Conservation (phyloP, 257 asterid genomes). For the Agastache rugosa region DNA sequence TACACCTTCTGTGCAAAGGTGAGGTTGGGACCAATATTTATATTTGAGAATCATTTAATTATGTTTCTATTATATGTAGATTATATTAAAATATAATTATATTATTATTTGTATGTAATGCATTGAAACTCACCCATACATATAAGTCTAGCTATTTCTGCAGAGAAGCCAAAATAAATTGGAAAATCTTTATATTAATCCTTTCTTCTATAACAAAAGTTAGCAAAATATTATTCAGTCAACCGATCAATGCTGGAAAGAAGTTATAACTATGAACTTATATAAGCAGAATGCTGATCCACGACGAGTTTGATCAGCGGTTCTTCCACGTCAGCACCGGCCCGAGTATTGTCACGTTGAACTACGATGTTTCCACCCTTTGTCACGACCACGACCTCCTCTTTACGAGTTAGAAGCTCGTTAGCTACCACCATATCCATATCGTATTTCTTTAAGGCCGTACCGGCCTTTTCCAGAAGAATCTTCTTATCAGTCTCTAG, state of each 20-base stretch:
- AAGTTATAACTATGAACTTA: conserved; percentile 38
- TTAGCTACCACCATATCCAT: conserved; percentile 97
- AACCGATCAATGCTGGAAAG: background rate
- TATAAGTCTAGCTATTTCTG: too few relatives aligned
- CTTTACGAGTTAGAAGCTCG: conserved; percentile 88
- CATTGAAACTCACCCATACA: too few relatives aligned
- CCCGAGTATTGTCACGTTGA: conserved; percentile 56
- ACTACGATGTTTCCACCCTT: conserved; percentile 58
- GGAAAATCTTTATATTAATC: background rate
- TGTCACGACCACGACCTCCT: conserved; percentile 80
- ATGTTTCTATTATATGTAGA: too few relatives aligned
- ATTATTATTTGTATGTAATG: too few relatives aligned
- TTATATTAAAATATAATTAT: too few relatives aligned
- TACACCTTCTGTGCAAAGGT: too few relatives aligned
- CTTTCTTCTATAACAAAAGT: conserved; percentile 8
- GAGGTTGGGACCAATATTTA: too few relatives aligned
- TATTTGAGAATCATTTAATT: too few relatives aligned
- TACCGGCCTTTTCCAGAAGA: conserved; percentile 78
- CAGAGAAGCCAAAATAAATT: background rate
- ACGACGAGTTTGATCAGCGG: conserved; percentile 70
- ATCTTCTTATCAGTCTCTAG: conserved; percentile 87
- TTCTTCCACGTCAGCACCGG: conserved; percentile 70
- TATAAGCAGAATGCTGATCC: conserved; percentile 68
- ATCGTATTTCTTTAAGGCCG: conserved; percentile 73
- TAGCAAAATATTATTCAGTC: background rate